These are phyloP conservation scores for Fonticula alba DNA, from an alignment of 78 protist genomes.

Conservation along the genomic window DNA sequence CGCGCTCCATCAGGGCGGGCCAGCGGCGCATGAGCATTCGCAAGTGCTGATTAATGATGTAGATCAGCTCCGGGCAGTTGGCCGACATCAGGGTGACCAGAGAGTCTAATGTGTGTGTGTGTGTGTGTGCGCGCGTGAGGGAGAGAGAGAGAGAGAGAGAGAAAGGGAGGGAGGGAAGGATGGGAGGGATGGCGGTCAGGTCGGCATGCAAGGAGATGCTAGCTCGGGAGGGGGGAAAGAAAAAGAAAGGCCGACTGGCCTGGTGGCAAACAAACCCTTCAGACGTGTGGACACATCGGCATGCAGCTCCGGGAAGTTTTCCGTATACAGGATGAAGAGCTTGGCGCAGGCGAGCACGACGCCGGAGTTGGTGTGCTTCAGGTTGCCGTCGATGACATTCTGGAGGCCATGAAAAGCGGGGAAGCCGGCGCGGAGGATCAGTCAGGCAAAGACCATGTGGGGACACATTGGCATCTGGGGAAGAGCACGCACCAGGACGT, in stretches of 20 bases:
- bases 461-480: no score
- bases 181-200: conserved; percentile 27
- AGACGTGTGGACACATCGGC: conserved; percentile 25
- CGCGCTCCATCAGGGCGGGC: conserved; percentile 22
- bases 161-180: no score
- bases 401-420: not conserved
- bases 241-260: not conserved
- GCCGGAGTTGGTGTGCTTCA: conserved; percentile 33
- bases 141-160: no score
- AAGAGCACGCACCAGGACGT: no score
- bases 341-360: conserved; percentile 41
- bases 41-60: conserved; percentile 29
- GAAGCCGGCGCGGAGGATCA: no score
- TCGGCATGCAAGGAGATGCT: not conserved
- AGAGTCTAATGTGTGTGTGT: no score
- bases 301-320: conserved; percentile 24
- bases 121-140: no score
- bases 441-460: no score
- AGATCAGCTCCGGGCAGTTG: conserved; percentile 16
- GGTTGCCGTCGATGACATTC: conserved; percentile 33
- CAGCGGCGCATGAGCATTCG: conserved; percentile 9
- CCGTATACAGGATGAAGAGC: conserved; percentile 37
- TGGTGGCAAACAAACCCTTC: not conserved
- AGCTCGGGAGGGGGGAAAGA: not conserved
- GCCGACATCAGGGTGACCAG: conserved; percentile 20